These are phyloP conservation scores for Pezicula neosporulosa DNA, from an alignment of 2,329 filamentous ascomycete species.

Conservation along the genomic window DNA sequence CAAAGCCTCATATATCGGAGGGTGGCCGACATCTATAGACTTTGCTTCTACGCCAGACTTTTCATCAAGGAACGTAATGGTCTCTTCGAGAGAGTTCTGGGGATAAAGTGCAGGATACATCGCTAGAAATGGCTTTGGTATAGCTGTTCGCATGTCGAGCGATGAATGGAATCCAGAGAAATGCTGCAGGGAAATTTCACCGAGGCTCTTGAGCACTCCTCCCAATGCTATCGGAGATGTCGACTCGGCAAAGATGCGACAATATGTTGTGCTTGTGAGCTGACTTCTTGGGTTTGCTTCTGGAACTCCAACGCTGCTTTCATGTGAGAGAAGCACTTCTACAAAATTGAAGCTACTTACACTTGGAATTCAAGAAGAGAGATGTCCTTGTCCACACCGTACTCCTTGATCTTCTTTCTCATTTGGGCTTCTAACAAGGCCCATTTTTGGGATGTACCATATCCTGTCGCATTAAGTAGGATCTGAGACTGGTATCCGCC, in stretches of 20 bases:
- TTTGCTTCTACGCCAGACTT: background rate
- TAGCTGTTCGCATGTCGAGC: constrained; percentile 34
- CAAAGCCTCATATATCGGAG: constrained; percentile 22
- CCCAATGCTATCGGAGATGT: constrained; percentile 26
- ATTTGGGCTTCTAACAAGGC: constrained; percentile 38
- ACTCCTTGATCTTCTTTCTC: constrained; percentile 36
- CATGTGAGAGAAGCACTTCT: constrained; percentile 8
- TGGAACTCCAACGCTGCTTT: constrained; percentile 16
- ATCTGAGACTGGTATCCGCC: constrained; percentile 45
- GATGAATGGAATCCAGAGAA: constrained; percentile 20
- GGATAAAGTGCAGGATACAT: constrained; percentile 20
- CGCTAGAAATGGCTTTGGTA: constrained; percentile 22
- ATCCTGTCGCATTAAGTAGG: constrained; percentile 42
- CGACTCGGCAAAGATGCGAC: constrained; percentile 41
- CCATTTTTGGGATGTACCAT: constrained; percentile 41
- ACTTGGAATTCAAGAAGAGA: constrained; percentile 38
- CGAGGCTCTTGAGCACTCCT: background rate
- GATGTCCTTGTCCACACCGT: constrained; percentile 37
- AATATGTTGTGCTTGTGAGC: constrained; percentile 42
- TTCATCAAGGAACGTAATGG: constrained; percentile 18
- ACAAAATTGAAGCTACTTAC: constrained; percentile 28
- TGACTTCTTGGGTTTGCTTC: constrained; percentile 37
- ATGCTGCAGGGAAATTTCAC: constrained; percentile 10
- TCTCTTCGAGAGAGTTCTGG: constrained; percentile 16
- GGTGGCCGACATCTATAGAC: constrained; percentile 18